These are phyloP conservation scores for Lactifluus pinguis DNA, from an alignment of 768 basidiomycete genomes.

Conservation along the genomic window DNA sequence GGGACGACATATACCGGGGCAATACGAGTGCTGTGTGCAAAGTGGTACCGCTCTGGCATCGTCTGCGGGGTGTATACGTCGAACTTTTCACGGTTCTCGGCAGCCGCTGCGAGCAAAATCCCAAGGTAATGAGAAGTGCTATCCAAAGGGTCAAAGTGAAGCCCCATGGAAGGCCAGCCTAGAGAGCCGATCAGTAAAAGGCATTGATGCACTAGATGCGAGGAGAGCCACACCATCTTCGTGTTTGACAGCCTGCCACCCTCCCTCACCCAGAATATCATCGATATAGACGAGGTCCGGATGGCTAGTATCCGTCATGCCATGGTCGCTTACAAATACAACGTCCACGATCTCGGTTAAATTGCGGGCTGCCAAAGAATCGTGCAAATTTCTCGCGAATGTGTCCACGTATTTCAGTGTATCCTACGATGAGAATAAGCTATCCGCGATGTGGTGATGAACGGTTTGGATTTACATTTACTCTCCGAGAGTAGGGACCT, in stretches of 20 bases:
- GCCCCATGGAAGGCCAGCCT: conserved; percentile 86
- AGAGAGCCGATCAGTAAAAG: background rate
- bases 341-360: conserved; percentile 78
- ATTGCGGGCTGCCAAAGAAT: conserved; percentile 57
- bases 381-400: conserved; percentile 65
- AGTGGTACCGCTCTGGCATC: conserved; percentile 80
- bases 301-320: conserved; percentile 86
- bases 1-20: conserved; percentile 85
- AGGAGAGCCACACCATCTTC: conserved; percentile 43
- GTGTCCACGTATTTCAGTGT: conserved; percentile 60
- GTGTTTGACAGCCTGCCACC: conserved; percentile 52
- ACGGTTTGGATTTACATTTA: conserved; percentile 47
- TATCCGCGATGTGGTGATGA: background rate
- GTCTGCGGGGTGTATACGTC: conserved; percentile 69
- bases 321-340: conserved; percentile 84
- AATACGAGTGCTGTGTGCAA: conserved; percentile 62
- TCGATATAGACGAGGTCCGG: conserved; percentile 72
- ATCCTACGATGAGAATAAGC: conserved; percentile 31
- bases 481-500: conserved; percentile 58
- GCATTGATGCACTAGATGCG: background rate
- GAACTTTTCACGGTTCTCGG: conserved; percentile 54
- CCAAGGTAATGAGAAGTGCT: conserved; percentile 51
- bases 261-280: conserved; percentile 63
- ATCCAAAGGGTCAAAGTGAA: conserved; percentile 56
- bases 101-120: conserved; percentile 43